Evolutionary conservation across 805 yeast species (phyloP).

Genomic region (Zygosaccharomyces bisporus): DNA sequence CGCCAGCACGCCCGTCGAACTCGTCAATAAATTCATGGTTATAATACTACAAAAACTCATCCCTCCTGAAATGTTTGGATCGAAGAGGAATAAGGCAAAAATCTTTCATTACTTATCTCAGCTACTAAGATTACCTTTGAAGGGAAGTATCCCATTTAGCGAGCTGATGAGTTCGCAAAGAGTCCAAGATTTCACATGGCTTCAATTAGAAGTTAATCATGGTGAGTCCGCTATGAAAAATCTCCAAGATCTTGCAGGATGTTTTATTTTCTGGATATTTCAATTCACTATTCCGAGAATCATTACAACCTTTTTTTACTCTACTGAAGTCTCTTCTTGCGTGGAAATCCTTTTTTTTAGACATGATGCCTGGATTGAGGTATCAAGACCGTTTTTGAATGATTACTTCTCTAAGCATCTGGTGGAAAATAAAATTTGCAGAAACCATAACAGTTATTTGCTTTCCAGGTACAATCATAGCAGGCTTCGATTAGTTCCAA

Average conservation of each 20-base stretch:
- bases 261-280: constrained; percentile 60
- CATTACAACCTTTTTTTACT: constrained; percentile 57
- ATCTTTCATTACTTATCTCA: constrained; percentile 38
- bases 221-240: constrained; percentile 43
- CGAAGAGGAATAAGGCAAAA: constrained; percentile 43
- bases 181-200: constrained; percentile 52
- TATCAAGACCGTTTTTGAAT: constrained; percentile 42
- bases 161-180: constrained; percentile 33
- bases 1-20: constrained; percentile 30
- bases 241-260: constrained; percentile 37
- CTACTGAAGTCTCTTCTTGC: constrained; percentile 52
- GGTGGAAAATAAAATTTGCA: constrained; percentile 16
- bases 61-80: constrained; percentile 53
- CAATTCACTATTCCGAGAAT: constrained; percentile 43
- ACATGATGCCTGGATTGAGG: constrained; percentile 53
- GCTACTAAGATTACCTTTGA: constrained; percentile 39
- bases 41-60: constrained; percentile 45
- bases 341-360: constrained; percentile 47
- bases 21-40: constrained; percentile 44
- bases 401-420: constrained; percentile 43
- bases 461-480: constrained; percentile 37
- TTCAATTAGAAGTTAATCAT: constrained; percentile 36
- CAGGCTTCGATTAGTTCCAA: constrained; percentile 54
- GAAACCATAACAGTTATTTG: constrained; percentile 23
- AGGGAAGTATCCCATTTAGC: constrained; percentile 36